phyloP scores from a whole-genome alignment of 768 basidiomycete species.

The Auriscalpium vulgare region DNA sequence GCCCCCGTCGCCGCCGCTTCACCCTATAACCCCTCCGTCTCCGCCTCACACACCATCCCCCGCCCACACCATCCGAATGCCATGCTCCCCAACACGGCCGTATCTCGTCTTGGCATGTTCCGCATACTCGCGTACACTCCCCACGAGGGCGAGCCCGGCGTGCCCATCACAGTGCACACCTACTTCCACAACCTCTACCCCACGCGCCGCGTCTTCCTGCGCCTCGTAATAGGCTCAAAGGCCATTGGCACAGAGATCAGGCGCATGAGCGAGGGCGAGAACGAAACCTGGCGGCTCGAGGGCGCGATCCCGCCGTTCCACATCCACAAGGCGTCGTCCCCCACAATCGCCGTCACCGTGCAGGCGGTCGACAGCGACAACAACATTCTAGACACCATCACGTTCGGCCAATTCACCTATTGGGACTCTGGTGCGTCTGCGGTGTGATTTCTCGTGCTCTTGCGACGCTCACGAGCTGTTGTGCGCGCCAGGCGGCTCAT shows the following conservation, averaged over 20 bases:
- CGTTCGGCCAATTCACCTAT: slow-evolving; percentile 69
- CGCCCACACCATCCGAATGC: neutral
- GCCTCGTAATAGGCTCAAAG: slow-evolving; percentile 65
- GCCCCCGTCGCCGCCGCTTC: too few relatives aligned
- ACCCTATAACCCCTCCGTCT: too few relatives aligned
- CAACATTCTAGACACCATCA: slow-evolving; percentile 50
- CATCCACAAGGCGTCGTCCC: slow-evolving; percentile 27
- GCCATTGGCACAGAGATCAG: slow-evolving; percentile 62
- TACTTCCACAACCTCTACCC: slow-evolving; percentile 44
- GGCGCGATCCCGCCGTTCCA: slow-evolving; percentile 51
- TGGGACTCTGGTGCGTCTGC: slow-evolving; percentile 35
- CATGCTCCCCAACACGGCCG: slow-evolving; percentile 20
- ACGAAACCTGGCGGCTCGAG: slow-evolving; percentile 57
- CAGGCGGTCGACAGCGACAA: slow-evolving; percentile 53
- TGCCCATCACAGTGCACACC: slow-evolving; percentile 56
- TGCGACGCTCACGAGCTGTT: neutral
- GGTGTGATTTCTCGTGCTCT: neutral
- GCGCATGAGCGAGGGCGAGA: slow-evolving; percentile 37
- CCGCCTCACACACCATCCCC: too few relatives aligned
- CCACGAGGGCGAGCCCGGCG: slow-evolving; percentile 52
- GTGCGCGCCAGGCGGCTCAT: neutral
- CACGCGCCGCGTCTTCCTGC: slow-evolving; percentile 49
- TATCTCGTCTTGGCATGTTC: slow-evolving; percentile 47
- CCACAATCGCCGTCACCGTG: slow-evolving; percentile 48
- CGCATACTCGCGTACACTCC: slow-evolving; percentile 61